Evolutionary conservation across 2,329 filamentous ascomycete species (phyloP), one percentile per base, ranked within the genome.

Genomic region (Ophiostoma himal-ulmi): DNA sequence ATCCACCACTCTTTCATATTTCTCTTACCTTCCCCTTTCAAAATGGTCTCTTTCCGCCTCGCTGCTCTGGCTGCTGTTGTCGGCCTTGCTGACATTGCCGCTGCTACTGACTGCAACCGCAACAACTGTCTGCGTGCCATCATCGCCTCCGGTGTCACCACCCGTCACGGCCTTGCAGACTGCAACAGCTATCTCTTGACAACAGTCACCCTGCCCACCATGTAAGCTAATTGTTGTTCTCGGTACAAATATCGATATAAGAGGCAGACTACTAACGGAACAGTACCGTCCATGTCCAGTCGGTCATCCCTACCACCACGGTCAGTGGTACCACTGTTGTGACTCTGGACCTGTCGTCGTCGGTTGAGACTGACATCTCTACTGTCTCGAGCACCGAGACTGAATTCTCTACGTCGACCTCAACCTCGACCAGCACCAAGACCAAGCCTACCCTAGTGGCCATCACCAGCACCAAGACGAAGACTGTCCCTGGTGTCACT

Each of bases 401-500:
- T 34, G 44, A 37, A 17, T n/a, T 13, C 30, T 54, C 67, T 10
- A 68, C 62, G 20, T 14, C 41, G 39, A 69, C 60, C 26, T 52
- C 66, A 14, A 68, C 67, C 11, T 34, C 22, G 8, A 69, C 57
- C 30, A 41, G 26, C 30, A 39, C 26, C n/a, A 41, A 20, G 54
- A 69, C 39, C 30, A 66, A 60, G 26, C 30, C 41, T 10, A 66
- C 60, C 37, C 34, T 39, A 13, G 26, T 2, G 5, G 11, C 52
- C 68, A 48, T 22, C 5, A 48, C 54, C n/a, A 69, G 52, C 68
- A 69, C 68, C 36, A 69, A 54, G 36, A 69, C 68, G 30, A 68
- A 54, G 66, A 68, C 52, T 22, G 52, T 57, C 10, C 52, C 52
- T 22, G 52, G 52, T 13, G 11, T 57, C 52, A 57, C 52, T 14